These are phyloP conservation scores for Globomyces pollinis-pini DNA, from an alignment of 192 early-diverging fungal species.

Conservation along the genomic window DNA sequence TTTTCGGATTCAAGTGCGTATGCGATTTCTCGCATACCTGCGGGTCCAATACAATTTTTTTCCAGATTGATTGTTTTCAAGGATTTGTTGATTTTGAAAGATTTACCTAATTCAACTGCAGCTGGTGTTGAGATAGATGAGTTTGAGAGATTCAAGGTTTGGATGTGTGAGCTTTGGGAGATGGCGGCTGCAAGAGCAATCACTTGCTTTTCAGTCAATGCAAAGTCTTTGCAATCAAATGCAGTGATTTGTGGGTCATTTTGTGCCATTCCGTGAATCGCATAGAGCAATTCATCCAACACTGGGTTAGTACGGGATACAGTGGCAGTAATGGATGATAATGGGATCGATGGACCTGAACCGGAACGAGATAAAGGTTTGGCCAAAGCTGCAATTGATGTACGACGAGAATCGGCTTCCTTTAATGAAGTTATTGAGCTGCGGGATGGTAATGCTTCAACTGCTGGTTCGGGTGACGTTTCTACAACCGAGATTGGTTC, in stretches of 20 bases:
- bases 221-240: conserved; percentile 41
- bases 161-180: conserved; percentile 30
- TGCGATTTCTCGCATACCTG: conserved; percentile 40
- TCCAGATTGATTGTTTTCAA: conserved; percentile 34
- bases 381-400: not conserved
- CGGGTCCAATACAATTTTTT: conserved; percentile 36
- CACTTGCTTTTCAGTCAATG: conserved; percentile 24
- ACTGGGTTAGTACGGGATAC: conserved; percentile 43
- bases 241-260: conserved; percentile 30
- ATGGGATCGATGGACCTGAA: conserved; percentile 23
- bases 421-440: not conserved
- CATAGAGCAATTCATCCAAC: conserved; percentile 38
- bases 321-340: conserved; percentile 26
- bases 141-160: conserved; percentile 25
- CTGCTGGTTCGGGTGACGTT: not conserved
- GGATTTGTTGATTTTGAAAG: conserved; percentile 22
- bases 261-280: conserved; percentile 24
- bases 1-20: conserved; percentile 28
- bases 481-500: conserved; percentile 2
- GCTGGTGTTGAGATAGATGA: conserved; percentile 19
- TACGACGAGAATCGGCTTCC: not conserved
- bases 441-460: not conserved
- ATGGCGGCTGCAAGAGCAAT: conserved; percentile 26
- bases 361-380: conserved; percentile 21
- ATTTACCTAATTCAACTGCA: conserved; percentile 31